A percentile compares a stretch with the other conserved stretches of the same genome.
Evolutionary conservation across 2,329 filamentous ascomycete genomes (phyloP).

Genomic region (Monosporascus sp.): DNA sequence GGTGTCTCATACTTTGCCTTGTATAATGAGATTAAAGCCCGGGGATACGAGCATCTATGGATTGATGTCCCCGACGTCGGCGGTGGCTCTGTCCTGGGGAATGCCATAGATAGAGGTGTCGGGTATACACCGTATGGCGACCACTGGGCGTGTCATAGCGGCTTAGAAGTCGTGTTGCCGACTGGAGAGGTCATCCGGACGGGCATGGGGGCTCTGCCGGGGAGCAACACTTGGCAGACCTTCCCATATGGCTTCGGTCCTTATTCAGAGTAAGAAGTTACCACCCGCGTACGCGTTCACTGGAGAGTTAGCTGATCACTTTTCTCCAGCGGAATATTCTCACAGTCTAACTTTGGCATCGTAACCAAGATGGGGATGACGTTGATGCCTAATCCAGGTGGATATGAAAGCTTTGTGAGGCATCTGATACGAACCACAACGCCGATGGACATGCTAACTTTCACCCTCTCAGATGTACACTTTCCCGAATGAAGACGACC

Average conservation of each 20-base stretch:
- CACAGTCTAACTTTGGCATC: conserved; percentile 44
- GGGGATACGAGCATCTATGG: conserved; percentile 34
- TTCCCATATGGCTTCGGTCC: conserved; percentile 38
- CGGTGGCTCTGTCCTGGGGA: conserved; percentile 40
- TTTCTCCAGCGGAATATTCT: conserved; percentile 35
- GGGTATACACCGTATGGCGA: conserved; percentile 42
- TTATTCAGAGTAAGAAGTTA: conserved; percentile 22
- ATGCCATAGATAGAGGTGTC: conserved; percentile 38
- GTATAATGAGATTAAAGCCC: conserved; percentile 38
- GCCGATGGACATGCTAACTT: conserved; percentile 4
- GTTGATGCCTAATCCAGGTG: conserved; percentile 47
- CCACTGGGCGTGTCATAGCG: conserved; percentile 35
- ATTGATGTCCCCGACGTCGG: conserved; percentile 37
- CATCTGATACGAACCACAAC: neutral
- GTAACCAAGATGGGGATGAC: conserved; percentile 47
- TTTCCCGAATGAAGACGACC: conserved; percentile 42
- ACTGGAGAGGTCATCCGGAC: conserved; percentile 37
- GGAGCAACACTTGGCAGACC: conserved; percentile 34
- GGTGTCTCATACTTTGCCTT: conserved; percentile 49
- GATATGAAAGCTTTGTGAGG: conserved; percentile 35
- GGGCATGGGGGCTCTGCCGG: conserved; percentile 32
- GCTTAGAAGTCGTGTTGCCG: conserved; percentile 38
- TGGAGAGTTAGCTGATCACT: neutral
- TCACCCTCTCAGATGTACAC: conserved; percentile 35
- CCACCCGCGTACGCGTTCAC: neutral